Evolutionary conservation across 345 rosid species (phyloP).

Genomic region (Luvunga scandens): DNA sequence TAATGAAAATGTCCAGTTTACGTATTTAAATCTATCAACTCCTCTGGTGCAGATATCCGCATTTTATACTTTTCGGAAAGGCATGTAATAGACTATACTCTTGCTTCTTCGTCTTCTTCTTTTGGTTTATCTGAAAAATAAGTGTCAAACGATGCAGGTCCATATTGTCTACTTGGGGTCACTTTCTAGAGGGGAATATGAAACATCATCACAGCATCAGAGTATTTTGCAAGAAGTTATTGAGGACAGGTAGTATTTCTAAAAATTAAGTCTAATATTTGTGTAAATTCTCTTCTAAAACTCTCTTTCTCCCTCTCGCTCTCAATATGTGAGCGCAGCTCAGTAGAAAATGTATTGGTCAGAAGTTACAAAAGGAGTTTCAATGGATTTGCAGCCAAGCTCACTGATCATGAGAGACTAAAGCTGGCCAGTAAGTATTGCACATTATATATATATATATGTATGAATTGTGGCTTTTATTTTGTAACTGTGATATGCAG

Average conservation of each 20-base stretch:
- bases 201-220: slow-evolving; percentile 22
- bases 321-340: slow-evolving; percentile 4
- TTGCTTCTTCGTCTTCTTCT: background rate
- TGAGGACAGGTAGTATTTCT: slow-evolving; percentile 6
- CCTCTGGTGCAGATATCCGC: background rate
- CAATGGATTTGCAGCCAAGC: slow-evolving; percentile 48
- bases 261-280: too few relatives aligned
- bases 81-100: too few relatives aligned
- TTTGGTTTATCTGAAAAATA: background rate
- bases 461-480: background rate
- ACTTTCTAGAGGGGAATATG: slow-evolving; percentile 18
- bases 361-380: slow-evolving; percentile 42
- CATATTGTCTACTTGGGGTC: slow-evolving; percentile 47
- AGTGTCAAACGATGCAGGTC: slow-evolving; percentile 7
- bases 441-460: background rate
- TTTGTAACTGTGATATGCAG: slow-evolving; percentile 10
- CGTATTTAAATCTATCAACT: background rate
- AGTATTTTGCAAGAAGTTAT: slow-evolving; percentile 24
- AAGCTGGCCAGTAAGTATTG: slow-evolving; percentile 27
- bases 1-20: too few relatives aligned
- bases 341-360: slow-evolving; percentile 14
- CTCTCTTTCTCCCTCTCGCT: background rate
- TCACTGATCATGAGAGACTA: slow-evolving; percentile 32
- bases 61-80: too few relatives aligned
- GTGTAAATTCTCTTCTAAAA: background rate